phyloP scores from a whole-genome alignment of 352 stramenopile species.

The Phytopythium vexans region DNA sequence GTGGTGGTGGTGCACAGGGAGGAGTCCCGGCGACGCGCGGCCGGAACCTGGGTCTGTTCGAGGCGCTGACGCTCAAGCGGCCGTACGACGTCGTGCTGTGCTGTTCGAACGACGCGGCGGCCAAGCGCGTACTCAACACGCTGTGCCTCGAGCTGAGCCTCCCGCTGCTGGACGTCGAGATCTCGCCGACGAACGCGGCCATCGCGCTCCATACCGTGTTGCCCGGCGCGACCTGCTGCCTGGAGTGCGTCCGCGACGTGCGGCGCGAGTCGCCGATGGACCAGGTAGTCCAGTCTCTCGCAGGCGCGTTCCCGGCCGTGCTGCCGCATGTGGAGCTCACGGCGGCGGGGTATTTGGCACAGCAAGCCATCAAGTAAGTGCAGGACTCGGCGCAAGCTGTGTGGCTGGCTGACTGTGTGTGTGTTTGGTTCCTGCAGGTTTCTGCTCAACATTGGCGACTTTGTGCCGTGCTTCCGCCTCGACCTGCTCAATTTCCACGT shows the following conservation, averaged over 20 bases:
- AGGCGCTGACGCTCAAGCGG: constrained; percentile 31
- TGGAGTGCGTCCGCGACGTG: constrained; percentile 22
- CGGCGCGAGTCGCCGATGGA: constrained; percentile 13
- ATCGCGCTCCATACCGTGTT: constrained; percentile 28
- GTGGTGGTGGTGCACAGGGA: background rate
- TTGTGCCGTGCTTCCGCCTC: constrained; percentile 37
- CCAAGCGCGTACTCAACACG: constrained; percentile 21
- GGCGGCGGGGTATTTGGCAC: constrained; percentile 24
- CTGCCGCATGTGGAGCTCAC: constrained; percentile 34
- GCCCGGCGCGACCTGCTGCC: constrained; percentile 36
- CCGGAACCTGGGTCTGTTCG: constrained; percentile 26
- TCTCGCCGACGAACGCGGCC: constrained; percentile 19
- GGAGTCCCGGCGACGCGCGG: no score
- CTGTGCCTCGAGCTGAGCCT: constrained; percentile 46
- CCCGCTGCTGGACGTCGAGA: constrained; percentile 25
- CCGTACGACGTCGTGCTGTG: constrained; percentile 39
- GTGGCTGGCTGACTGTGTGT: constrained; percentile 1
- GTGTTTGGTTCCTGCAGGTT: constrained; percentile 13
- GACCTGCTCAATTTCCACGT: constrained; percentile 34
- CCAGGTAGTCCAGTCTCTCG: constrained; percentile 29
- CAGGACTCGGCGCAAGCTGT: background rate
- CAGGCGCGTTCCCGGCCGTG: constrained; percentile 26
- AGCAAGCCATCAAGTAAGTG: constrained; percentile 32
- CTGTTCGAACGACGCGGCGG: constrained; percentile 20
- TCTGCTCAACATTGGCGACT: constrained; percentile 28